phyloP scores from a whole-genome alignment of 768 basidiomycete species.

The Lactifluus echinatus region DNA sequence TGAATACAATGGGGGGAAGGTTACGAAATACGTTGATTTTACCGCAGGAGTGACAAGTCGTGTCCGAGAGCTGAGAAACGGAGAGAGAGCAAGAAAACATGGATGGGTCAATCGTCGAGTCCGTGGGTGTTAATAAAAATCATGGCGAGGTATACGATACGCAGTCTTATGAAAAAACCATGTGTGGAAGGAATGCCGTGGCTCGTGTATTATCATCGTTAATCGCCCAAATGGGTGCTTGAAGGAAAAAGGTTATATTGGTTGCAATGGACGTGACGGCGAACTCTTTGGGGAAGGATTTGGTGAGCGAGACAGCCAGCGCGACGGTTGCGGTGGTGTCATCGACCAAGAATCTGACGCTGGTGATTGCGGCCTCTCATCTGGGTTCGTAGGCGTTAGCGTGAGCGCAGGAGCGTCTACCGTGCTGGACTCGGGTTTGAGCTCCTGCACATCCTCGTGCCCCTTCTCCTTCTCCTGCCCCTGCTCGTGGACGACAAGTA shows the following conservation, averaged over 20 bases:
- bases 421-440: neutral
- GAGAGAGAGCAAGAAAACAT: no score
- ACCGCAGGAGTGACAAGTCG: no score
- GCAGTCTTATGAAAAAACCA: no score
- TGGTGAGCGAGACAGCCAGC: constrained; percentile 7
- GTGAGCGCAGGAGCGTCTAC: neutral
- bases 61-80: no score
- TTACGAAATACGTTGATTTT: no score
- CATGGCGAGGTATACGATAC: no score
- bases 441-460: neutral
- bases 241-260: neutral
- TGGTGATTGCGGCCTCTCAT: neutral
- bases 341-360: neutral
- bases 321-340: neutral
- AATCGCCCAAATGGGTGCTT: neutral
- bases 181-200: neutral
- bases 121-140: no score
- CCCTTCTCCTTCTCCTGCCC: neutral
- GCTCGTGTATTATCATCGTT: neutral
- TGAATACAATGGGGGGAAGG: no score
- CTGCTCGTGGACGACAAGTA: neutral
- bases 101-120: no score
- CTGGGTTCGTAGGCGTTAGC: constrained; percentile 4
- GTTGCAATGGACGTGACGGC: neutral
- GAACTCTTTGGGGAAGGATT: constrained; percentile 4